These are phyloP conservation scores for Malus sylvestris DNA, from an alignment of 306 rosid species.

Conservation along the genomic window DNA sequence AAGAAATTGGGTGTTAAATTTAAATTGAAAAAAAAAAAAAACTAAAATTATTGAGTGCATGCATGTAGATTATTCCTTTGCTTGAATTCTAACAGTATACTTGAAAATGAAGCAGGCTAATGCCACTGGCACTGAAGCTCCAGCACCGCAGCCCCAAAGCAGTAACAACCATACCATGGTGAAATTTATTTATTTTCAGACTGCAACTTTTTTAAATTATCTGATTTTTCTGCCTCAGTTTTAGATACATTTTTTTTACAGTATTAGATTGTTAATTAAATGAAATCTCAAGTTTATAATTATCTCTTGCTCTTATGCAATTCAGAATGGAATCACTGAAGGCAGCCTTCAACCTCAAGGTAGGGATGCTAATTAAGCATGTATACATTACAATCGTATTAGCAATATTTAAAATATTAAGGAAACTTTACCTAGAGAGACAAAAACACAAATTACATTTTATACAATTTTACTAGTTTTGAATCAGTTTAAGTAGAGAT, in stretches of 20 bases:
- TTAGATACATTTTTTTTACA: too few species aligned
- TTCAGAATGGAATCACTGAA: conserved; percentile 53
- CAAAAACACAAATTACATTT: too few species aligned
- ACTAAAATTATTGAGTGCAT: too few species aligned
- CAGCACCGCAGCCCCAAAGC: conserved; percentile 42
- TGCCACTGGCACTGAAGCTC: conserved; percentile 20
- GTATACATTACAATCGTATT: too few species aligned
- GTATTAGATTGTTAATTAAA: neutral
- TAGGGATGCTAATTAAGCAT: neutral
- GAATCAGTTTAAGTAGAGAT: too few species aligned
- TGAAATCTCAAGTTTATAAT: neutral
- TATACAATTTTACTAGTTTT: too few species aligned
- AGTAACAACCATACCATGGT: conserved; percentile 32
- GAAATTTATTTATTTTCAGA: neutral
- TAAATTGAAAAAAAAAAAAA: too few species aligned
- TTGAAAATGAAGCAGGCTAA: neutral
- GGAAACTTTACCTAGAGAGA: too few species aligned
- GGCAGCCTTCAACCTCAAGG: conserved; percentile 79
- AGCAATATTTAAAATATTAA: too few species aligned
- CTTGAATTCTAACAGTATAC: too few species aligned
- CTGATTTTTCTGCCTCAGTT: neutral
- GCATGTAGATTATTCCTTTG: too few species aligned
- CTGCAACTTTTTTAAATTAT: neutral
- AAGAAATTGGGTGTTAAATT: neutral
- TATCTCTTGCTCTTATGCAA: conserved; percentile 3